These are phyloP conservation scores for Cryptococcus sp. DNA, from an alignment of 1,284 basidiomycete species.

Conservation along the genomic window DNA sequence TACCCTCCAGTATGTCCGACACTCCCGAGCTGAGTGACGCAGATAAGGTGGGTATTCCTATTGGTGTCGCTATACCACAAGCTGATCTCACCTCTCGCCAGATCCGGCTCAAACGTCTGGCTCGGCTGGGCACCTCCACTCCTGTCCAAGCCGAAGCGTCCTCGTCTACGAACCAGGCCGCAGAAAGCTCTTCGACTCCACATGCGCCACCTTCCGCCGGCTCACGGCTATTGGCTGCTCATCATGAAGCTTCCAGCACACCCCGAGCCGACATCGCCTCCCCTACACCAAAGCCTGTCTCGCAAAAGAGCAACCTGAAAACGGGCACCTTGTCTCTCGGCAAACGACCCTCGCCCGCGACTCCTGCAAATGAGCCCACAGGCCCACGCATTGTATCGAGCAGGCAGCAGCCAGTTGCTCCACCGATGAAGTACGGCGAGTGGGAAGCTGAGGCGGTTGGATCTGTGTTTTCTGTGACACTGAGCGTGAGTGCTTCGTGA, in stretches of 20 bases:
- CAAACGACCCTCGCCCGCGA: constrained; percentile 21
- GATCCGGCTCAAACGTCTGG: constrained; percentile 86
- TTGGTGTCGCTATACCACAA: too few relatives aligned
- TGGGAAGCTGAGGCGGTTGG: constrained; percentile 77
- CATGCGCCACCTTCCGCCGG: constrained; percentile 44
- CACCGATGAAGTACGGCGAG: constrained; percentile 57
- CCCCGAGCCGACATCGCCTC: constrained; percentile 2
- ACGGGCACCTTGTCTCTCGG: constrained; percentile 8
- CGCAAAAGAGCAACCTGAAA: background rate
- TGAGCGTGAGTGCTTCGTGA: constrained; percentile 62
- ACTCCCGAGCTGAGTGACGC: constrained; percentile 40
- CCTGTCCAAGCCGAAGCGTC: constrained; percentile 10
- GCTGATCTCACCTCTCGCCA: constrained; percentile 46
- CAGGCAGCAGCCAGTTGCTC: background rate
- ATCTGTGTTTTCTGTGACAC: constrained; percentile 72
- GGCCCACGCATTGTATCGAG: constrained; percentile 20
- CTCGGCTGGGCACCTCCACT: constrained; percentile 61
- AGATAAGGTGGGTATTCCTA: constrained; percentile 41
- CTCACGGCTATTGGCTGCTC: constrained; percentile 23
- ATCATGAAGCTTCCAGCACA: background rate
- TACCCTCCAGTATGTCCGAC: constrained; percentile 28
- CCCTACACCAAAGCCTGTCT: background rate
- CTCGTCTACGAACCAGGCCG: background rate
- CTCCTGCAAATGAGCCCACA: constrained; percentile 23
- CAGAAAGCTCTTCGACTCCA: background rate